Evolutionary conservation across 2,329 filamentous ascomycete species (phyloP), one percentile per base, ranked within the genome.

Genomic region (Aspergillus aculeatinus): DNA sequence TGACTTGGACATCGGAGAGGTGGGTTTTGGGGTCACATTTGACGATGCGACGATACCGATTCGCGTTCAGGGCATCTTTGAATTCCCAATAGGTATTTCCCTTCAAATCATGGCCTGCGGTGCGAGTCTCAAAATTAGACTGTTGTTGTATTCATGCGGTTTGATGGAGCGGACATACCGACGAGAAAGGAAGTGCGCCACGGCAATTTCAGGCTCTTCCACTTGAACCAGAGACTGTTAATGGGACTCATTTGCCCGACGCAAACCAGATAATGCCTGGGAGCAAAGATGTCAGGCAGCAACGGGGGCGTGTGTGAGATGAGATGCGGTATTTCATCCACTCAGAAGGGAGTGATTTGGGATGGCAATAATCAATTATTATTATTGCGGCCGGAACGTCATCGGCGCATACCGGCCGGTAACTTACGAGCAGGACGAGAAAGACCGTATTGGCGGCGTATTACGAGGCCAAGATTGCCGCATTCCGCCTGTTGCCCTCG

Each of bases 21-120:
- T 87, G 83, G 9, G 80, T 81, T 63, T 77, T 76, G 7, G 77
- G 77, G 48, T 76, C 77, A 65, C 83, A 84, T 65, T 84, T 80
- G 59, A 87, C 84, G 19, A 88, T 88, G 31, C 86, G 79, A 42
- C 86, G 81, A 62, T 79, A 78, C 48, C 85, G 81, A 47, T 77
- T 74, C 44, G 82, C 72, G 64, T 85, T 84, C 58, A 85, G 62
- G 19, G 78, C 75, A 68, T 87, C 85, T 68, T 83, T 84, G 74
- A 88, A 88, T 68, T 87, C 85, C 86, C 86, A 89, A 72, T 83
- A 89, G 10, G 85, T 88, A 74, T 88, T 88, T 62, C 86, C 86
- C 21, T 80, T 72, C 51, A 89, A 79, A 72, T 89, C 86, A 65
- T 81, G 79, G 69, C 86, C 86, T 86, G 67, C 33, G 44, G 60